Percentiles rank a stretch among this genome's conserved stretches.
phyloP scores from a whole-genome alignment of 2,329 filamentous ascomycete species.

The Zasmidium angulare region DNA sequence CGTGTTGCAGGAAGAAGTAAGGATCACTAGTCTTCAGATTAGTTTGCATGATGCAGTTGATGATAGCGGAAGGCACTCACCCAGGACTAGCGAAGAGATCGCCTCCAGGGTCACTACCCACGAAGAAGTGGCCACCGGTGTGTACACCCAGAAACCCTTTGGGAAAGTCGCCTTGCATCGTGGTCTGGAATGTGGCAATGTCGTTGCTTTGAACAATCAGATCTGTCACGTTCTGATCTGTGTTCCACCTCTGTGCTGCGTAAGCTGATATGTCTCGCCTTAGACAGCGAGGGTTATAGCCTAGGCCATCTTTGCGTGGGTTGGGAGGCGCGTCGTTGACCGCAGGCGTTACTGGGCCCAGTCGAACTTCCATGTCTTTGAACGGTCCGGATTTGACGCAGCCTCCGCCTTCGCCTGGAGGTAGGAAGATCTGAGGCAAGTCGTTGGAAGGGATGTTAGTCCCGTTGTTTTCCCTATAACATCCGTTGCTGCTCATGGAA shows the following conservation, averaged over 20 bases:
- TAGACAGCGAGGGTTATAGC: conserved; percentile 24
- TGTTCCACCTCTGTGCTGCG: conserved; percentile 13
- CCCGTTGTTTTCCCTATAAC: conserved; percentile 36
- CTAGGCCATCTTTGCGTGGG: conserved; percentile 24
- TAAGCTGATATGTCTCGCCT: conserved; percentile 19
- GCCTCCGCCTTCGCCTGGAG: conserved; percentile 55
- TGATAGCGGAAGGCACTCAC: conserved; percentile 35
- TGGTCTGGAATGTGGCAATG: conserved; percentile 18
- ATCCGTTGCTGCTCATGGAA: conserved; percentile 36
- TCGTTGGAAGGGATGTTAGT: conserved; percentile 30
- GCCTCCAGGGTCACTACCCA: conserved; percentile 41
- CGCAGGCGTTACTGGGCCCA: conserved; percentile 16
- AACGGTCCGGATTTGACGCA: conserved; percentile 56
- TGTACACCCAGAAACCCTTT: conserved; percentile 32
- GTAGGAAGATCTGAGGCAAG: conserved; percentile 34
- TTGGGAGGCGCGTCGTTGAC: conserved; percentile 21
- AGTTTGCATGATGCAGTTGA: background rate
- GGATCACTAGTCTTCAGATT: conserved; percentile 19
- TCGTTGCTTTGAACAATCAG: conserved; percentile 12
- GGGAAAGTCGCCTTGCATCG: conserved; percentile 19
- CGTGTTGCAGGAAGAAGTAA: conserved; percentile 51
- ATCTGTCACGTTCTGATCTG: conserved; percentile 12
- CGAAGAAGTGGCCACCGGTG: conserved; percentile 48
- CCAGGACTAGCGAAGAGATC: conserved; percentile 46
- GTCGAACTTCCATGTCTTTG: conserved; percentile 28